Evolutionary conservation across 1,284 basidiomycete species (phyloP).

Genomic region (Bondarzewia mesenterica): DNA sequence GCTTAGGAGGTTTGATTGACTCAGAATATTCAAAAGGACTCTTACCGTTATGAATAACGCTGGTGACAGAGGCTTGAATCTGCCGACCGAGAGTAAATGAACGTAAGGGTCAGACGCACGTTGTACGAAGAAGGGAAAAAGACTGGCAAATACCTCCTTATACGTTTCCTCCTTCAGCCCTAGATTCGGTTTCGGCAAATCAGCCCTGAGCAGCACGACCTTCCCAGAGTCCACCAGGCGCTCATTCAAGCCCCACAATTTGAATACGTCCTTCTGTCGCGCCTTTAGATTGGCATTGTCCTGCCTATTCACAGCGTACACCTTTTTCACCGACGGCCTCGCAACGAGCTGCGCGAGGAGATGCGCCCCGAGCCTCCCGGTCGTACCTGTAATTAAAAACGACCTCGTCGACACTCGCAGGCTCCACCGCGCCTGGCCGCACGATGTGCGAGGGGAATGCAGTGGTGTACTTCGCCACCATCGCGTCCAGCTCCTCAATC

Average conservation of each 20-base stretch:
- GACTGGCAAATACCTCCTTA: constrained; percentile 17
- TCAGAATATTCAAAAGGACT: too few relatives aligned
- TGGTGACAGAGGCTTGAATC: constrained; percentile 16
- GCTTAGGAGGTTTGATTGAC: background rate
- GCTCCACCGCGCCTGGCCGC: constrained; percentile 1
- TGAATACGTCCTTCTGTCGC: constrained; percentile 25
- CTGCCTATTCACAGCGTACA: constrained; percentile 19
- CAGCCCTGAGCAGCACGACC: constrained; percentile 27
- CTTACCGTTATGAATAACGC: constrained; percentile 27
- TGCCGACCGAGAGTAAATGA: background rate
- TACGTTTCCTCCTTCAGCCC: constrained; percentile 21
- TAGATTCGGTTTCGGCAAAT: constrained; percentile 19
- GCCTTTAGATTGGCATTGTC: constrained; percentile 6
- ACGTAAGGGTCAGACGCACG: background rate
- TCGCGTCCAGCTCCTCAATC: constrained; percentile 6
- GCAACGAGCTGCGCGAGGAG: constrained; percentile 16
- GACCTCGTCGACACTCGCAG: constrained; percentile 5
- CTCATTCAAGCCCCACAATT: constrained; percentile 21
- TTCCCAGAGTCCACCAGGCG: constrained; percentile 20
- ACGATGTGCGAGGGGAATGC: constrained; percentile 7
- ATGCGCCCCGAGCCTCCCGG: constrained; percentile 18
- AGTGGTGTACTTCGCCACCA: constrained; percentile 13
- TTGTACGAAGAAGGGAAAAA: background rate
- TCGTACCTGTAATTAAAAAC: constrained; percentile 22
- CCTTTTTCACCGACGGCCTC: constrained; percentile 12